Evolutionary conservation across 225 moss, liverwort and hornwort species (phyloP).

Genomic region (Pseudisothecium myosuroides): DNA sequence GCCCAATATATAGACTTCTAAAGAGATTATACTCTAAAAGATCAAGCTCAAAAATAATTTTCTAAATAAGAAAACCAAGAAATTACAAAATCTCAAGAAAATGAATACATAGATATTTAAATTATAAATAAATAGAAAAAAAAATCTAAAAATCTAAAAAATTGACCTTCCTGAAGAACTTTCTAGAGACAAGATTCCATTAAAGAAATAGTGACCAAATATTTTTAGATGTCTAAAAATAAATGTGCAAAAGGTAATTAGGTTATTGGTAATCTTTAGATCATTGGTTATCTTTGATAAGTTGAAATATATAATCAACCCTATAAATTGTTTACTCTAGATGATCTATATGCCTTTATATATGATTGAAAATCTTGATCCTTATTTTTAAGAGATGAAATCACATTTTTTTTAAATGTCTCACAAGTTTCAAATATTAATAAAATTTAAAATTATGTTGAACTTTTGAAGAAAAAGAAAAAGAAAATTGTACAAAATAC

Average conservation of each 20-base stretch:
- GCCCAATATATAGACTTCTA: background rate
- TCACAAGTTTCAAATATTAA: background rate
- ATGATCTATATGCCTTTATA: background rate
- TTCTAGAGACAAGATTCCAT: background rate
- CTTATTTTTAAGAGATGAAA: background rate
- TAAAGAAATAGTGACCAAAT: accelerated
- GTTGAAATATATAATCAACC: background rate
- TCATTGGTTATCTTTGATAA: background rate
- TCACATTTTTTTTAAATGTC: background rate
- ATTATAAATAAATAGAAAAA: background rate
- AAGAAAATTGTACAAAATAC: background rate
- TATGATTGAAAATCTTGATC: too few species aligned
- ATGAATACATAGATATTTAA: background rate
- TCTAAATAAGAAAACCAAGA: accelerated
- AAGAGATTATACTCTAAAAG: accelerated
- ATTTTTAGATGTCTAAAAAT: background rate
- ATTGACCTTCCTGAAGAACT: background rate
- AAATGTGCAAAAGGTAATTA: accelerated
- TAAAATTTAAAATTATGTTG: background rate
- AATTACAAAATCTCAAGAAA: background rate
- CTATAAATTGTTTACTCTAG: background rate
- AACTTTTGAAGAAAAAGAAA: background rate
- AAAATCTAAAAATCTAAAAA: too few species aligned
- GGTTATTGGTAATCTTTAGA: background rate
- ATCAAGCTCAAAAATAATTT: background rate